Conservation (phyloP, 768 basidiomycete genomes). For the Hygrophorus pudorinus region DNA sequence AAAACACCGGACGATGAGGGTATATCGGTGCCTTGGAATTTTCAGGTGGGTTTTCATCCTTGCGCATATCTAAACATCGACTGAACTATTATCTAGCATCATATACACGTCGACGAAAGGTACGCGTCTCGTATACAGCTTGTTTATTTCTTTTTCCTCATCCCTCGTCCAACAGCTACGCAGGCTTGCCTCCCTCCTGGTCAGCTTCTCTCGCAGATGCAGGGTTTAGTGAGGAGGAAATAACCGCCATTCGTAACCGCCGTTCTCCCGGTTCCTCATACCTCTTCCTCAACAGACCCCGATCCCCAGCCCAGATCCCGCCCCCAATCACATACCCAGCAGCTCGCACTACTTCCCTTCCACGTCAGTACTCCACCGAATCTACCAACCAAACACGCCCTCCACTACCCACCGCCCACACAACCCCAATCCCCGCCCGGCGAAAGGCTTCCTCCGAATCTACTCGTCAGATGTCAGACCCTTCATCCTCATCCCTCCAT, state of each 20-base stretch:
- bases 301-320: slow-evolving; percentile 9
- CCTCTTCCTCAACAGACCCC: slow-evolving; percentile 25
- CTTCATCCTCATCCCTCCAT: slow-evolving; percentile 1
- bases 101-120: slow-evolving; percentile 75
- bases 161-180: slow-evolving; percentile 27
- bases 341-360: slow-evolving; percentile 27
- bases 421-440: neutral
- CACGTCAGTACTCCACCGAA: slow-evolving; percentile 21
- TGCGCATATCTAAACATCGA: neutral
- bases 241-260: slow-evolving; percentile 42
- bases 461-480: neutral
- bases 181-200: slow-evolving; percentile 71
- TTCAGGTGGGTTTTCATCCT: slow-evolving; percentile 40
- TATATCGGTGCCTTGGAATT: slow-evolving; percentile 67
- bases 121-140: slow-evolving; percentile 25
- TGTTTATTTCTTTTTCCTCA: neutral
- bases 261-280: slow-evolving; percentile 25
- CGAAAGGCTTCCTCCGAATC: neutral
- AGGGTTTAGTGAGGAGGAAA: slow-evolving; percentile 64
- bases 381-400: slow-evolving; percentile 12
- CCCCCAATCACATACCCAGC: slow-evolving; percentile 19
- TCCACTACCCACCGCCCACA: slow-evolving; percentile 6
- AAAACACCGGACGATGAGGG: slow-evolving; percentile 57
- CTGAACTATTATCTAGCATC: slow-evolving; percentile 37
- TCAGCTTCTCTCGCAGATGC: slow-evolving; percentile 45